Base-by-base conservation (phyloP, 2,329 filamentous ascomycete species). In the Diaporthe capsici region DNA sequence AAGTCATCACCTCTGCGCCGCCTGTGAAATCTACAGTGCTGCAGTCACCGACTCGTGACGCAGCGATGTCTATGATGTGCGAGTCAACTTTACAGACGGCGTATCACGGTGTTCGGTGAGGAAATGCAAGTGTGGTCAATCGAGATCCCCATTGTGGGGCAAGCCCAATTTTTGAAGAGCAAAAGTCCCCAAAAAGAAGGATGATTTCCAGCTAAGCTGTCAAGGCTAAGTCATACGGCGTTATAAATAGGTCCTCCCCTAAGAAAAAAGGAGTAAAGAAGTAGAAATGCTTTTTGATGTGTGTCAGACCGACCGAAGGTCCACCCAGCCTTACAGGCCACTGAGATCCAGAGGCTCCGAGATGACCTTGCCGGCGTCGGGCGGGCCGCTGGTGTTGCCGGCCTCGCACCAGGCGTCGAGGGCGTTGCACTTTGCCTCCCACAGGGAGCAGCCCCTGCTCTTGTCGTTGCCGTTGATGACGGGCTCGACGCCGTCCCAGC, bases 381-480 rank as follows among this genome's bases (percentile, higher is more conserved):
- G 65, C 2, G 65, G 65, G 31, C 65, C 65, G 65, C 20, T 13
- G 49, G 65, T 70, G 65, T 70, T 70, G 22, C 65, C 65, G 9
- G 65, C 65, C 47, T 70, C 49, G 65, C 65, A 70, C 65, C 65
- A 70, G 49, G 65, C 65, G 49, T 70, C 65, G 49, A 70, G 65
- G 49, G n/a, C 17, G 65, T 70, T 70, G 65, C 65, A 70, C 65
- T 70, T 70, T 5, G 65, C 49, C 49, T 70, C 65, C 65, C 65
- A 70, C 34, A 70, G 65, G 65, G n/a, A 55, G 65, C 65, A 70
- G 49, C 65, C 65, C 65, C 13, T 70, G 65, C 34, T 28, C 47
- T 70, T 55, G 65, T 70, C 65, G 65, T 70, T 55, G 65, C 65
- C 65, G 65, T 70, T 70, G 65, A 70, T 70, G 65, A 70, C 65